Base-by-base conservation (phyloP, 495 filamentous ascomycete species). In the Annulohypoxylon stygium region DNA sequence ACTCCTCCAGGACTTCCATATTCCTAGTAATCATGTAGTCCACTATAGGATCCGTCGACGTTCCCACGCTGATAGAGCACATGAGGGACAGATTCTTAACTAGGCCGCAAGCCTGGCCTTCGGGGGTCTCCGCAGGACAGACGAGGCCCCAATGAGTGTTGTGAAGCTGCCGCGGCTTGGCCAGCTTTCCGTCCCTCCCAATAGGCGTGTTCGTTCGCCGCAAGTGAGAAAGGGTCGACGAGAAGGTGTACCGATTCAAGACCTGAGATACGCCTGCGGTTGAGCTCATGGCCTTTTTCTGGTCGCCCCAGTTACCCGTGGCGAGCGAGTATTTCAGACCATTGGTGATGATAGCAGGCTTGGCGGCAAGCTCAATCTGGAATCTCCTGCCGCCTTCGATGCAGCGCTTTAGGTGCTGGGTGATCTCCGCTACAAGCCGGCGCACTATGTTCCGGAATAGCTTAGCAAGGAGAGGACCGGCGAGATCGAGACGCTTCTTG, bases 291-390 rank as follows among this genome's bases (percentile, higher is more conserved):
- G 96, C 95, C 85, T 98, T 98, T 88, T 98, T 99, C 82, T 98
- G 96, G 69, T 98, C 96, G 69, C 97, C 97, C 96, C 96, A 99
- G 81, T 99, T 99, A 65, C 96, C 96, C 7, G 96, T 99, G n/a
- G 96, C 95, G 48, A 99, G 87, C 43, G 95, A 97, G 78, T 98
- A 98, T 80, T 97, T 97, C 74, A 99, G 83, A 50, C 93, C 97
- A 78, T 95, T 95, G 5, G 95, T 97, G 64, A 99, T 86, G 9
- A 93, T 96, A 57, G 88, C 89, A n/a, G 90, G 89, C 86, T 97
- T 97, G 75, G 98, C 90, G 71, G 93, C 96, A 54, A 98, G 85
- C 18, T 91, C 93, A 18, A 98, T 83, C 65, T 94, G 93, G 82
- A 98, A 97, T 61, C 97, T 93, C 47, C 88, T 87, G 81, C 91